Evolutionary conservation across 2,329 filamentous ascomycete species (phyloP).

Genomic region (Amesomyces nigricolor): DNA sequence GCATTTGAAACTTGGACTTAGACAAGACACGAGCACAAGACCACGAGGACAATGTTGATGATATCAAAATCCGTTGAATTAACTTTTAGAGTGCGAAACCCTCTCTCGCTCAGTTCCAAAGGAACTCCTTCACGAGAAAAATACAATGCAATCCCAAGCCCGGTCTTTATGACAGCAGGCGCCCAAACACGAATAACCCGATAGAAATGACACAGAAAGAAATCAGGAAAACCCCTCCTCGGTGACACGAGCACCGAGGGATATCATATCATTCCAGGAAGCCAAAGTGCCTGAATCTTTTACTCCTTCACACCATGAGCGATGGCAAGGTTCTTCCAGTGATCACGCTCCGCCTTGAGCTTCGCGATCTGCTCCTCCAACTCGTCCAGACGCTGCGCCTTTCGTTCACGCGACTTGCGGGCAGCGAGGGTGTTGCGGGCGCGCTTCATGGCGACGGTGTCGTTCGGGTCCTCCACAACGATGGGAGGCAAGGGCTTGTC

Average conservation of each 20-base stretch:
- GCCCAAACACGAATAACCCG: slow-evolving; percentile 3
- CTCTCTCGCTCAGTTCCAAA: slow-evolving; percentile 4
- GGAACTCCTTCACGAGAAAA: slow-evolving; percentile 6
- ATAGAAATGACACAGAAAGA: slow-evolving; percentile 14
- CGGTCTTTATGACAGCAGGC: slow-evolving; percentile 4
- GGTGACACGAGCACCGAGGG: slow-evolving; percentile 22
- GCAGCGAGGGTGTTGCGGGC: slow-evolving; percentile 90
- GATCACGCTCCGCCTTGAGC: slow-evolving; percentile 59
- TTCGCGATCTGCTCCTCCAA: slow-evolving; percentile 69
- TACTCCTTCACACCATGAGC: slow-evolving; percentile 25
- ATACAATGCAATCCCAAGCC: slow-evolving; percentile 5
- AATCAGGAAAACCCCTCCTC: slow-evolving; percentile 26
- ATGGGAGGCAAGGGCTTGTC: slow-evolving; percentile 78
- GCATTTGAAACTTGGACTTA: too few species aligned
- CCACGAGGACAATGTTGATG: too few species aligned
- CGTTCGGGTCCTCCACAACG: slow-evolving; percentile 64
- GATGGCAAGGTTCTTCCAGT: slow-evolving; percentile 56
- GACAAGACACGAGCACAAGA: too few species aligned
- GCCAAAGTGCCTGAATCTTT: slow-evolving; percentile 18
- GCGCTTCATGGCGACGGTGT: slow-evolving; percentile 81
- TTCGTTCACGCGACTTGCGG: slow-evolving; percentile 85
- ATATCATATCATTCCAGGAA: slow-evolving; percentile 21
- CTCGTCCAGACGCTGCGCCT: slow-evolving; percentile 68
- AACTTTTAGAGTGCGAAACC: not conserved
- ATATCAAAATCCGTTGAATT: not conserved